These are phyloP conservation scores for Tylopilus sp. DNA, from an alignment of 768 basidiomycete species.

Conservation along the genomic window DNA sequence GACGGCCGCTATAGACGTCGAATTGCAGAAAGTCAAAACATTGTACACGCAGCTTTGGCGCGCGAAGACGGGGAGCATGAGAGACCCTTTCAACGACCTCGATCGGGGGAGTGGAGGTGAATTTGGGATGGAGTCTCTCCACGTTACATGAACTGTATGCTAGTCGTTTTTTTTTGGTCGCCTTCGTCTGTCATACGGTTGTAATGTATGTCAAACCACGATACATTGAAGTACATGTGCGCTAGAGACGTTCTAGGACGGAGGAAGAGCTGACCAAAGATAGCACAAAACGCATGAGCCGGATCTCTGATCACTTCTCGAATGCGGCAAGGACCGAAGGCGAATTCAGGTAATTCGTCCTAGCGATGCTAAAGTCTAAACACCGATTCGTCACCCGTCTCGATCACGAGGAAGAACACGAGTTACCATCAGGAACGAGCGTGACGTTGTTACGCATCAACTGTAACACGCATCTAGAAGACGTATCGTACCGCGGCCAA, in stretches of 20 bases:
- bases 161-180: no score
- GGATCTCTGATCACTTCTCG: conserved; percentile 13
- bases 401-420: neutral
- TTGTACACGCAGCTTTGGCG: conserved; percentile 79
- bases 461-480: conserved; percentile 42
- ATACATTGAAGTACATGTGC: no score
- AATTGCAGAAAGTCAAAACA: conserved; percentile 72
- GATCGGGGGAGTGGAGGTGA: conserved; percentile 40
- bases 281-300: no score
- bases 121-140: conserved; percentile 40
- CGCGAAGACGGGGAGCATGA: conserved; percentile 72
- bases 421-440: conserved; percentile 47
- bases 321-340: conserved; percentile 12
- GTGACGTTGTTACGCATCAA: conserved; percentile 52
- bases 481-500: conserved; percentile 45
- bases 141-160: conserved; percentile 12
- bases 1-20: conserved; percentile 69
- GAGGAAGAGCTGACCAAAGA: no score
- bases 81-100: conserved; percentile 72
- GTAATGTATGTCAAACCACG: no score
- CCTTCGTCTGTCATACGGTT: no score
- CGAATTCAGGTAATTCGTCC: conserved; percentile 16
- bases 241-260: no score
- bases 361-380: conserved; percentile 7
- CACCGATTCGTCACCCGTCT: neutral